Conservation (phyloP, 2,329 filamentous ascomycete genomes). For the Epichloe coenophiala region DNA sequence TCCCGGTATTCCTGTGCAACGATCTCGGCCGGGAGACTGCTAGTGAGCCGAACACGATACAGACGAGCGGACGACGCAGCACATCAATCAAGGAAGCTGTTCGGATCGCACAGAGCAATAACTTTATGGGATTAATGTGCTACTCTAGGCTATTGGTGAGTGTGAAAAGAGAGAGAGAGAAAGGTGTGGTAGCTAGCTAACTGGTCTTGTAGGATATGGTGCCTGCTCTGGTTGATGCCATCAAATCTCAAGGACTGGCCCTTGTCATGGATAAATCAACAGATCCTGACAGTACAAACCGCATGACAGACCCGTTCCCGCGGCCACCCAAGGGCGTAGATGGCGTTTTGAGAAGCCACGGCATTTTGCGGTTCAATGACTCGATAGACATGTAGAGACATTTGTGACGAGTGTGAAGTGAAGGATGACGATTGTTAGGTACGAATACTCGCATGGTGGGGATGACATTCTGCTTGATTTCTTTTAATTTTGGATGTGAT, state of each 20-base stretch:
- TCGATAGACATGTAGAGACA: constrained; percentile 56
- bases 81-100: constrained; percentile 92
- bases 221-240: constrained; percentile 78
- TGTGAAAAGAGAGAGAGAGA: constrained; percentile 8
- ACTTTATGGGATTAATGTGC: constrained; percentile 95
- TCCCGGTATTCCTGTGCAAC: constrained; percentile 90
- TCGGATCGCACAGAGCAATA: constrained; percentile 84
- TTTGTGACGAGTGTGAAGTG: neutral
- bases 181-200: neutral
- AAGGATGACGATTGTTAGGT: neutral
- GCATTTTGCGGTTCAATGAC: constrained; percentile 85
- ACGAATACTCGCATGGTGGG: neutral
- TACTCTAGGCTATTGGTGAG: constrained; percentile 73
- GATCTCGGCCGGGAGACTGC: constrained; percentile 58
- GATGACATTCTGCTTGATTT: neutral
- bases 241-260: constrained; percentile 87
- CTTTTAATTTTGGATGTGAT: neutral
- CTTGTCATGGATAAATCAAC: constrained; percentile 78
- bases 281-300: constrained; percentile 29
- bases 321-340: constrained; percentile 71
- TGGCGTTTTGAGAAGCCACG: constrained; percentile 72
- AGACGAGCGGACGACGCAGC: constrained; percentile 54
- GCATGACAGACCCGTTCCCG: constrained; percentile 36
- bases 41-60: constrained; percentile 23
- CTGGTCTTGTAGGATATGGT: constrained; percentile 59